Percentiles rank a stretch among this genome's conserved stretches.
These are phyloP conservation scores for Lanmaoa rubissima DNA, from an alignment of 768 basidiomycete genomes.

Conservation along the genomic window DNA sequence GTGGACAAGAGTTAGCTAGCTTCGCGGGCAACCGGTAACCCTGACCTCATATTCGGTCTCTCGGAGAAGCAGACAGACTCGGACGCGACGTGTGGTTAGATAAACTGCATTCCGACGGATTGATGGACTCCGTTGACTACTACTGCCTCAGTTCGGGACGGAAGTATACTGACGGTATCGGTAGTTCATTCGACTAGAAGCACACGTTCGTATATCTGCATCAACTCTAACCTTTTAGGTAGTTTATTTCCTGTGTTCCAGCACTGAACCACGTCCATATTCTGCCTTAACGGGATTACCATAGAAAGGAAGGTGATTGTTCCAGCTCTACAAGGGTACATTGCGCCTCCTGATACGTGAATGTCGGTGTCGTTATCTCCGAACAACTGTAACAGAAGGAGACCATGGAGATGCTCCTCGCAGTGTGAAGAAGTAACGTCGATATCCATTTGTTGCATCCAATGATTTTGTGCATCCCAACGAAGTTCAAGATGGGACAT, in stretches of 20 bases:
- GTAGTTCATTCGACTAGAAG: neutral
- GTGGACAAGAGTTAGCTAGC: neutral
- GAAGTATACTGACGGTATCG: neutral
- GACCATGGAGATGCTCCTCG: neutral
- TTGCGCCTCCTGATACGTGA: constrained; percentile 13
- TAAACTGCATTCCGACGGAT: neutral
- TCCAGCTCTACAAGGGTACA: constrained; percentile 4
- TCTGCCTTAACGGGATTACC: neutral
- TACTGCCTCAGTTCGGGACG: neutral
- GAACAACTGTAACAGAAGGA: neutral
- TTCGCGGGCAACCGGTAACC: neutral
- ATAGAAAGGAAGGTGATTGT: neutral
- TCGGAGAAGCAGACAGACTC: no score
- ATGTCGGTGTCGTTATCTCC: constrained; percentile 12
- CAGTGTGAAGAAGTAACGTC: neutral
- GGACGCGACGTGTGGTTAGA: neutral
- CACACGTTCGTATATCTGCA: neutral
- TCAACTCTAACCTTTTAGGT: neutral
- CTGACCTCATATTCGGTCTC: no score
- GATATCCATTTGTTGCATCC: neutral
- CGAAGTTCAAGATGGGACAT: neutral
- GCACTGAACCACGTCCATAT: neutral
- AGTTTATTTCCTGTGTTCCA: neutral
- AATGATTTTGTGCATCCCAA: neutral
- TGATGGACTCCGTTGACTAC: neutral